Base-by-base conservation (phyloP, 2,329 filamentous ascomycete species). In the Fonsecaea multimorphosa region DNA sequence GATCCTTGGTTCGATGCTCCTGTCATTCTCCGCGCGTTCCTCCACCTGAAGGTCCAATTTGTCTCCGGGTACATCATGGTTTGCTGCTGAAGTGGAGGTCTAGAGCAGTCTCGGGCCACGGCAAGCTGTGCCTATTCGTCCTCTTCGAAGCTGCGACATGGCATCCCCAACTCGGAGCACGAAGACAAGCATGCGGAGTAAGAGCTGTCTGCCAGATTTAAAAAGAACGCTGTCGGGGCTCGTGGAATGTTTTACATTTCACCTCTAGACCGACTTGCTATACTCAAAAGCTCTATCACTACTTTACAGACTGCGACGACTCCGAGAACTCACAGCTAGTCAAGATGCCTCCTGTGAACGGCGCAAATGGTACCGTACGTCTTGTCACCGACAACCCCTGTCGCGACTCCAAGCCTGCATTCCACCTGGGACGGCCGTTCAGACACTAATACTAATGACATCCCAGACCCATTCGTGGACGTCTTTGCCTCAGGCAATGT, bases 401-500 rank as follows among this genome's bases (percentile, higher is more conserved):
- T 49, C 44, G 16, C 4, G 7, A 46, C 16, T 11, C 7, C n/a
- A 46, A 22, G 40, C 8, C 44, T 27, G 8, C 22, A 12, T 49
- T 49, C 12, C 40, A 22, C 11, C 2, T 14, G 19, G 2, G 8
- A 3, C 8, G 16, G n/a, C 40, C 4, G n/a, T 46, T 46, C 3
- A 7, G n/a, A 22, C 22, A n/a, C 40, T 46, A 46, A 46, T 8
- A 19, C 22, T 24, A 24, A 49, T 14, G 38, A 44, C 36, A 52
- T 49, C 6, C 9, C 22, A 49, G 44, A 55, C 64, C 19, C 66
- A 70, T 53, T 64, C 62, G 16, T 71, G 68, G 68, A 59, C 58
- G 32, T 64, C 61, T 3, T 61, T 71, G 19, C 68, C 70, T 8
- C 49, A 60, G 24, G 70, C 70, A 1, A 69, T 72, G 68, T 66